A percentile compares a stretch with the other conserved stretches of the same genome.
Conservation (phyloP, 108 stramenopile species). For the Chaetoceros muelleri region DNA sequence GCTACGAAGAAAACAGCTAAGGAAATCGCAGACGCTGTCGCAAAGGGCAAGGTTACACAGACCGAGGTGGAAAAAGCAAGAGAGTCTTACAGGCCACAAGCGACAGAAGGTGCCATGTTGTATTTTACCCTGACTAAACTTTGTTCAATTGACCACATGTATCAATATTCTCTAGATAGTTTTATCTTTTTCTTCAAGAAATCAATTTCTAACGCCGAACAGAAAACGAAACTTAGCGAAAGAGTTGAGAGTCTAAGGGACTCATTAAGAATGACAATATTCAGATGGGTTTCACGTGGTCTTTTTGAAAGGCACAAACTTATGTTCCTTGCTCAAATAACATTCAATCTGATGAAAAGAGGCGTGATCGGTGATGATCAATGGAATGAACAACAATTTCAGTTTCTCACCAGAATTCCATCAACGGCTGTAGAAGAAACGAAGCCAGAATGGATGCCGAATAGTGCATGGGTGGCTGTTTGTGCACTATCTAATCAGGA, state of each 20-base stretch:
- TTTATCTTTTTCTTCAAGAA: constrained; percentile 85
- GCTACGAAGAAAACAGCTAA: constrained; percentile 78
- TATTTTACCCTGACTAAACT: constrained; percentile 88
- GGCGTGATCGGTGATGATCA: constrained; percentile 62
- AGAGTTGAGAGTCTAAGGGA: constrained; percentile 64
- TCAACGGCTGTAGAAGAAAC: constrained; percentile 53
- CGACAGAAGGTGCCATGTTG: constrained; percentile 89
- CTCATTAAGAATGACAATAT: constrained; percentile 77
- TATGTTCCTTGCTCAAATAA: constrained; percentile 81
- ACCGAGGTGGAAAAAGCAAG: constrained; percentile 70
- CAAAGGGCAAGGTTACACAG: constrained; percentile 63
- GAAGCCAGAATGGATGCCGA: constrained; percentile 68
- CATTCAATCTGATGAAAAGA: constrained; percentile 85
- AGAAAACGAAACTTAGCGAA: constrained; percentile 39
- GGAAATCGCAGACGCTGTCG: constrained; percentile 80
- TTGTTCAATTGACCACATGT: constrained; percentile 84
- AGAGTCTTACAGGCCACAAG: constrained; percentile 77
- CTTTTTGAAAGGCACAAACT: constrained; percentile 88
- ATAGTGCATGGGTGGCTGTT: constrained; percentile 59
- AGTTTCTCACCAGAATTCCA: constrained; percentile 74
- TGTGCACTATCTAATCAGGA: constrained; percentile 66
- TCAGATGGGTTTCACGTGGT: constrained; percentile 83
- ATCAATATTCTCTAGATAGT: constrained; percentile 86
- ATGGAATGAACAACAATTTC: constrained; percentile 65
- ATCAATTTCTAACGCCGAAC: constrained; percentile 55